Evolutionary conservation across 73 alveolate species (phyloP), one percentile per base, ranked within the genome.

Genomic region (Effrenium voratum): DNA sequence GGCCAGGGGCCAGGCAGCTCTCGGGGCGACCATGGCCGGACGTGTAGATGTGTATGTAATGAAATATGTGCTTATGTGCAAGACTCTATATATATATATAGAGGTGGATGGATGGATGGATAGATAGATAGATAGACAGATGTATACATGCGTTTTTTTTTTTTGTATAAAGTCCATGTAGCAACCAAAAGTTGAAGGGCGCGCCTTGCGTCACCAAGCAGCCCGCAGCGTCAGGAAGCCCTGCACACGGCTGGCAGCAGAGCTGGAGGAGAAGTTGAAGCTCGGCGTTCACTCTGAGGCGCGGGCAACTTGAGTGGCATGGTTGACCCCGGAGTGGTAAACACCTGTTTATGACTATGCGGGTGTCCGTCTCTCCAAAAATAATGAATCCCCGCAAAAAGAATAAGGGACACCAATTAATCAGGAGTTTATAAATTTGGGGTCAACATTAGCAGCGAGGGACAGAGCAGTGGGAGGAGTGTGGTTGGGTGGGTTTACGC

Each of bases 251-350:
- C 75, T 90, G 97, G 87, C 72, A 0, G 52, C 86, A 3, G 97
- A 90, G 57, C 88, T 66, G 57, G 97, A 90, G 76, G 97, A 90
- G 40, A 75, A 76, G n/a, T 1, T 90, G 60, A 90, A 70, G 73
- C 55, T 66, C 57, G 97, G 97, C 52, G 68, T 79, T 41, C 43
- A 43, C 34, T 90, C 97, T 19, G 97, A 90, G 97, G 97, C 87
- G 46, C 50, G 36, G n/a, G n/a, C n/a, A n/a, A n/a, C n/a, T n/a
- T n/a, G n/a, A n/a, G n/a, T n/a, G n/a, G n/a, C n/a, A n/a, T n/a
- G n/a, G n/a, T n/a, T n/a, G n/a, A n/a, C n/a, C n/a, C n/a, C n/a
- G n/a, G n/a, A n/a, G n/a, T n/a, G n/a, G n/a, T n/a, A n/a, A n/a
- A n/a, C n/a, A n/a, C n/a, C n/a, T n/a, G n/a, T n/a, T n/a, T n/a